These are phyloP conservation scores for Amauroascus verrucosus DNA, from an alignment of 2,329 filamentous ascomycete species.

Conservation along the genomic window DNA sequence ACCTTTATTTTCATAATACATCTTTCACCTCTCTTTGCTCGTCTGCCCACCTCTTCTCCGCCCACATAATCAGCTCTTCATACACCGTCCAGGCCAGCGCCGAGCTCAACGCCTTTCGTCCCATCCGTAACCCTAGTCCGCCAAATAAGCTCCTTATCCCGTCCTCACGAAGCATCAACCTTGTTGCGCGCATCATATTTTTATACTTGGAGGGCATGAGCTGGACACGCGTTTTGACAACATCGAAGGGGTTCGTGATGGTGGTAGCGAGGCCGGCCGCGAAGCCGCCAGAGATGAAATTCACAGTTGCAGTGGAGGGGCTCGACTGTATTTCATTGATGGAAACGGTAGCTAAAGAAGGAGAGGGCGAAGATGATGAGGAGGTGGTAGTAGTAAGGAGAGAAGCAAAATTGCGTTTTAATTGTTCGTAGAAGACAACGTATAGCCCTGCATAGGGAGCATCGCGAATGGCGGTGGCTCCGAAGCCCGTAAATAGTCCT, in stretches of 20 bases:
- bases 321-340: not conserved
- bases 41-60: conserved; percentile 41
- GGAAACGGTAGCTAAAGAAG: not conserved
- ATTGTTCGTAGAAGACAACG: conserved; percentile 76
- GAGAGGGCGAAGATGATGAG: conserved; percentile 6
- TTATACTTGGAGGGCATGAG: conserved; percentile 71
- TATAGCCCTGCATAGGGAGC: conserved; percentile 96
- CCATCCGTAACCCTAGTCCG: conserved; percentile 76
- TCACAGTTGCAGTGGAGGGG: conserved; percentile 51
- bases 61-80: conserved; percentile 76
- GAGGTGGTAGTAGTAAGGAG: conserved; percentile 18
- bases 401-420: conserved; percentile 28
- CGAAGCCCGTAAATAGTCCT: conserved; percentile 89
- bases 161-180: conserved; percentile 71
- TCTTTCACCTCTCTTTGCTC: conserved; percentile 18
- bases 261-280: conserved; percentile 76
- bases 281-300: conserved; percentile 71
- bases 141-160: conserved; percentile 72
- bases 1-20: conserved; percentile 2
- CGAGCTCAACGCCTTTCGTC: conserved; percentile 80
- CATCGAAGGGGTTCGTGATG: conserved; percentile 92
- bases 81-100: conserved; percentile 97
- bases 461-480: conserved; percentile 83
- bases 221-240: conserved; percentile 89
- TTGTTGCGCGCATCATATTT: conserved; percentile 69